Evolutionary conservation across 768 basidiomycete genomes (phyloP), one percentile per base, ranked within the genome.

Genomic region (Pulveroboletus ravenelii): DNA sequence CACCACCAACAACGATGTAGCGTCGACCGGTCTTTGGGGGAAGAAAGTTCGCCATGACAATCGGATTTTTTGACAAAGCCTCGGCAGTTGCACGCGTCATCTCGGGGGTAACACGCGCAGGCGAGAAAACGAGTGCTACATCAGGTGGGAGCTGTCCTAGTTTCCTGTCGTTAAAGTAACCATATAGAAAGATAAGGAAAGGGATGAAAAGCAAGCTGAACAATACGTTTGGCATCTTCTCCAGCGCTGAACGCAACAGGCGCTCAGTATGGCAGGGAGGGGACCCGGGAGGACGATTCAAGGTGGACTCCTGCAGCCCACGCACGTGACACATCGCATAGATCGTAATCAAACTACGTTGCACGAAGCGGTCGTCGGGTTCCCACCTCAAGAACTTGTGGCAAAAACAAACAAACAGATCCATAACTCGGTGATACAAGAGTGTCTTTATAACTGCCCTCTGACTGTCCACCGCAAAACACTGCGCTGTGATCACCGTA

Each of bases 1-100:
- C 85, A 57, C 88, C 87, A 48, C 88, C 88, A 34, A 86, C 76
- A 5, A 90, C 74, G 51, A 89, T 87, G 62, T 90, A 89, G 43
- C 81, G 74, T 48, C 87, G 75, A 17, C 85, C 86, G 0, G 88
- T 90, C 64, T 73, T 82, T 3, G 80, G 80, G 6, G 85, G 84
- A 25, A 88, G 64, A 49, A 81, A 72, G 39, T 75, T 71, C 7
- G 70, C 55, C 35, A 74, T 67, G 30, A 68, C 59, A 47, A 74
- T 58, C 1, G 74, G 71, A 2, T 54, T 49, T 8, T 64, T 59
- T 4, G 57, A 62, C n/a, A 81, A 62, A 18, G 61, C 48, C 10
- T 67, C 65, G 1, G 77, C 75, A 3, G 72, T 67, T 54, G 55
- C 47, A n/a, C 45, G 69, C 17, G 80, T 74, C 17, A 71, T 70